These are phyloP conservation scores for Colletotrichum musicola DNA, from an alignment of 2,329 filamentous ascomycete species.

Conservation along the genomic window DNA sequence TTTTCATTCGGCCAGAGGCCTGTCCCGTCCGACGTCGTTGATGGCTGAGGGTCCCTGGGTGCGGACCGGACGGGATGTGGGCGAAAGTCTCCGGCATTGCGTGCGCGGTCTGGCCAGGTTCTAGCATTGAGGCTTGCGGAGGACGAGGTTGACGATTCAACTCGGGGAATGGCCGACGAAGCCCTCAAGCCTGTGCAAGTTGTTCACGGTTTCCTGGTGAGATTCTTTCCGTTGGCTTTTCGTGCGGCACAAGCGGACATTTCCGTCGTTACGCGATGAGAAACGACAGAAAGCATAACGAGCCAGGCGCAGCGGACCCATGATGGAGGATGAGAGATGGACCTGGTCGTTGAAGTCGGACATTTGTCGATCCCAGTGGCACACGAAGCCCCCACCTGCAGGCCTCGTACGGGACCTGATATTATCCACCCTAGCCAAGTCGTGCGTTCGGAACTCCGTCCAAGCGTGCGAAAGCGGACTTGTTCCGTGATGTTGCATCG, in stretches of 20 bases:
- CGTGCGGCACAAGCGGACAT: background rate
- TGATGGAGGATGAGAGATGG: background rate
- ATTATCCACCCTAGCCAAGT: background rate
- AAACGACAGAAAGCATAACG: background rate
- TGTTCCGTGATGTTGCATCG: background rate
- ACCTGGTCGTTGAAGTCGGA: conserved; percentile 1
- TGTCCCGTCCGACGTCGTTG: background rate
- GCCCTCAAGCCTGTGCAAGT: no score
- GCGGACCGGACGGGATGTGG: conserved; percentile 21
- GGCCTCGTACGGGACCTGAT: background rate
- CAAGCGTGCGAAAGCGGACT: background rate
- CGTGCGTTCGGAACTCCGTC: no score
- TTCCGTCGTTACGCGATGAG: background rate
- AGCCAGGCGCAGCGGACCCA: no score
- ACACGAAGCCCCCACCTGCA: background rate
- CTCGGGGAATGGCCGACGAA: background rate
- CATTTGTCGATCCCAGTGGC: conserved; percentile 13
- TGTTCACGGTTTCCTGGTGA: no score
- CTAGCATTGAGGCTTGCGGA: background rate
- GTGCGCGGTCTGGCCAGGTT: background rate
- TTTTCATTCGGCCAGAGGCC: background rate
- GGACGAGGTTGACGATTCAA: background rate
- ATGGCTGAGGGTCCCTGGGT: conserved; percentile 1
- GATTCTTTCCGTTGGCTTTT: background rate
- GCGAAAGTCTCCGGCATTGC: conserved; percentile 16